A percentile compares a stretch with the other conserved stretches of the same genome.
These are phyloP conservation scores for Daldinia loculata DNA, from an alignment of 495 filamentous ascomycete species.

Conservation along the genomic window DNA sequence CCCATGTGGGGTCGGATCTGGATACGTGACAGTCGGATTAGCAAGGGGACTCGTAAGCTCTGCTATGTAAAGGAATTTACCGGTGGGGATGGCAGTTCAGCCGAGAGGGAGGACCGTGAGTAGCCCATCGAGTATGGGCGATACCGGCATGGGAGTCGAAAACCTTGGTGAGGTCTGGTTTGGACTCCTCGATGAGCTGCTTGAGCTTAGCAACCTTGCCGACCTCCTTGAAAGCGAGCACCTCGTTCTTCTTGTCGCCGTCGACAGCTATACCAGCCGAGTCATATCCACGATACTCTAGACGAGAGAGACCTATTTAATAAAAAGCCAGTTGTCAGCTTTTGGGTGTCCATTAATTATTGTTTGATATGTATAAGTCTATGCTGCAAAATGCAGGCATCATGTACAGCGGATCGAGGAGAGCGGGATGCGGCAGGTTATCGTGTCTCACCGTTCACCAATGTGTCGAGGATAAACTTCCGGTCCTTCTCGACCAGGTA, in stretches of 20 bases:
- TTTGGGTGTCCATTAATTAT: neutral
- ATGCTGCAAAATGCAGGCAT: conserved; percentile 18
- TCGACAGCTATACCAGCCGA: conserved; percentile 96
- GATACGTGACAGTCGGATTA: conserved; percentile 21
- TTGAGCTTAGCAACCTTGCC: conserved; percentile 98
- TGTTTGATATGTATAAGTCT: neutral
- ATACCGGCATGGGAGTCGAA: conserved; percentile 98
- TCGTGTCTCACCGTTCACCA: conserved; percentile 84
- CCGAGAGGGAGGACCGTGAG: conserved; percentile 92
- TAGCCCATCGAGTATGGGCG: conserved; percentile 98
- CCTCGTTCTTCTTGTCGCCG: conserved; percentile 98
- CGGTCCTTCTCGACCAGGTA: conserved; percentile 95
- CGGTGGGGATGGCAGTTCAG: conserved; percentile 98
- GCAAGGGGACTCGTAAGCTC: conserved; percentile 44
- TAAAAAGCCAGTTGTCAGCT: conserved; percentile 40
- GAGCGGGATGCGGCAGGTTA: conserved; percentile 30
- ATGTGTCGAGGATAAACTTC: conserved; percentile 90
- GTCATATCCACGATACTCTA: conserved; percentile 97
- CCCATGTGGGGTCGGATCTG: conserved; percentile 82
- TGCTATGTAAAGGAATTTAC: conserved; percentile 60
- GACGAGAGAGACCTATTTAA: conserved; percentile 72
- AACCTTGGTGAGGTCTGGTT: conserved; percentile 85
- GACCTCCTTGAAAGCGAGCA: conserved; percentile 97
- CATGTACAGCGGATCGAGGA: neutral
- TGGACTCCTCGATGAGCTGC: conserved; percentile 83